Evolutionary conservation across 2,329 filamentous ascomycete species (phyloP).

Genomic region (Alternaria sp.): DNA sequence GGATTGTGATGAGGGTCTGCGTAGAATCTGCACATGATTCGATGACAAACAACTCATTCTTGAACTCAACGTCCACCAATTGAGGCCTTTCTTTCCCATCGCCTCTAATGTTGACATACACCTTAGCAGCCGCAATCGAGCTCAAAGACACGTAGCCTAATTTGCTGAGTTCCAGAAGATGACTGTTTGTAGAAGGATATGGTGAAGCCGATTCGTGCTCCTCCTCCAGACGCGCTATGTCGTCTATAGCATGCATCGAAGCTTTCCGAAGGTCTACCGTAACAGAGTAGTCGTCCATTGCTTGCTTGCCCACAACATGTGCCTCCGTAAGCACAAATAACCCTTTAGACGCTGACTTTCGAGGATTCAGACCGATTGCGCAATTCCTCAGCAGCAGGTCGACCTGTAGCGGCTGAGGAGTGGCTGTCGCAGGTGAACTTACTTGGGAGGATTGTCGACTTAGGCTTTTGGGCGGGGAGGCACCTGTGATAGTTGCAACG

Average conservation of each 20-base stretch:
- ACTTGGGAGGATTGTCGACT: conserved; percentile 42
- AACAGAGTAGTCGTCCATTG: conserved; percentile 70
- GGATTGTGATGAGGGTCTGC: conserved; percentile 82
- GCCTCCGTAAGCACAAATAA: conserved; percentile 81
- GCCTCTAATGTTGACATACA: conserved; percentile 67
- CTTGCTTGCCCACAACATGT: conserved; percentile 72
- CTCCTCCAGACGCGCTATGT: conserved; percentile 61
- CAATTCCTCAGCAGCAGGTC: conserved; percentile 84
- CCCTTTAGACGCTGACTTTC: conserved; percentile 76
- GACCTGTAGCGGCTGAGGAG: conserved; percentile 62
- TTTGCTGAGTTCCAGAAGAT: conserved; percentile 61
- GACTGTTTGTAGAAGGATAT: conserved; percentile 45
- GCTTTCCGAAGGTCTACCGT: conserved; percentile 78
- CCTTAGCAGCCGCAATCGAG: conserved; percentile 82
- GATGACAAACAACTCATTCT: conserved; percentile 85
- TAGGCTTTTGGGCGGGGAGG: conserved; percentile 60
- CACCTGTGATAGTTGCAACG: conserved; percentile 76
- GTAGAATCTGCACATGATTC: conserved; percentile 98
- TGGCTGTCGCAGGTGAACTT: conserved; percentile 28
- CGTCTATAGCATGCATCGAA: conserved; percentile 83
- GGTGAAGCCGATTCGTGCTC: conserved; percentile 22
- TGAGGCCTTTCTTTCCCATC: conserved; percentile 67
- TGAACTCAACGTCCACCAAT: conserved; percentile 79
- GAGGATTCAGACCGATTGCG: conserved; percentile 83
- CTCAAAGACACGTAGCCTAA: conserved; percentile 86